phyloP scores from a whole-genome alignment of 2,329 filamentous ascomycete species.

The Calonectria pteridis region DNA sequence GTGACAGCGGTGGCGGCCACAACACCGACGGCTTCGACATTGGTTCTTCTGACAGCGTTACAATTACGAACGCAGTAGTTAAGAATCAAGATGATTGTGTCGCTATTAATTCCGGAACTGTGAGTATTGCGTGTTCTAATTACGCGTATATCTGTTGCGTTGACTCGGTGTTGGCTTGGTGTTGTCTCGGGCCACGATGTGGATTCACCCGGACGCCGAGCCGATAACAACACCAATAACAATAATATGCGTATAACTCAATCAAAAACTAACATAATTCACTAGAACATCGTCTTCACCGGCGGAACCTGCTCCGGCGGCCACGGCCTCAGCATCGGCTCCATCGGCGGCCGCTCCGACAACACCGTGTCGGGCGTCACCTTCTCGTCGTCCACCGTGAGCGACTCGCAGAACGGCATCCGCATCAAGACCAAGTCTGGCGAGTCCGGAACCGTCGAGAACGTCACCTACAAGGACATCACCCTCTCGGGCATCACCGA shows the following conservation, averaged over 20 bases:
- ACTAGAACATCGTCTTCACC: constrained; percentile 23
- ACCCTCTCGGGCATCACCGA: constrained; percentile 21
- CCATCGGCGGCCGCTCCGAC: constrained; percentile 24
- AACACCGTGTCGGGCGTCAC: constrained; percentile 22
- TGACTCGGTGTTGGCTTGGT: too few relatives aligned
- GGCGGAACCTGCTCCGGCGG: constrained; percentile 23
- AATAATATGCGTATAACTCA: not conserved
- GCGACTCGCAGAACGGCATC: constrained; percentile 19
- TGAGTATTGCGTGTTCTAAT: not conserved
- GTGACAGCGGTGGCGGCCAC: constrained; percentile 18
- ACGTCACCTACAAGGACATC: constrained; percentile 27
- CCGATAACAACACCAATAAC: not conserved
- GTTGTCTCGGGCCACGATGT: too few relatives aligned
- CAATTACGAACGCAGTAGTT: constrained; percentile 16
- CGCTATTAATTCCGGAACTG: constrained; percentile 23
- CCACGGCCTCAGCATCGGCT: constrained; percentile 24
- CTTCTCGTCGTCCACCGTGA: constrained; percentile 19
- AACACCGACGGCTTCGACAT: constrained; percentile 27
- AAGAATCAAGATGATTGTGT: constrained; percentile 26
- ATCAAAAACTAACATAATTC: not conserved
- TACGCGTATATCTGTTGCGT: not conserved
- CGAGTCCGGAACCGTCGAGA: constrained; percentile 2
- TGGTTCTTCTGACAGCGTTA: constrained; percentile 20
- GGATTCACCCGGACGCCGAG: too few relatives aligned
- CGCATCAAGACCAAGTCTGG: constrained; percentile 25